These are phyloP conservation scores for Blastobotrys arbuscula DNA, from an alignment of 1,139 yeast species.

Conservation along the genomic window DNA sequence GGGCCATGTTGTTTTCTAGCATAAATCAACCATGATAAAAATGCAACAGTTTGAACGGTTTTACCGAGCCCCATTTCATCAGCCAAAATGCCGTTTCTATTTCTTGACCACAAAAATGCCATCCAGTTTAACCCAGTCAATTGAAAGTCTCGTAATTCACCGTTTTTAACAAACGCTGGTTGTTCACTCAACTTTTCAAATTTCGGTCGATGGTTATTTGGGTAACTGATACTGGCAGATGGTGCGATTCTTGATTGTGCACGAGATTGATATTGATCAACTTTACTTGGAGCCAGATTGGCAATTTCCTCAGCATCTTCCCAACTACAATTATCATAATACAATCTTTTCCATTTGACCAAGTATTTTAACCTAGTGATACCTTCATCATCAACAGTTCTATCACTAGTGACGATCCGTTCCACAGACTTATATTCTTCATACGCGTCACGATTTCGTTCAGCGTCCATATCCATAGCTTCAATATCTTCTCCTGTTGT, in stretches of 20 bases:
- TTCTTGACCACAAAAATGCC: constrained; percentile 98
- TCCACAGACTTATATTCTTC: constrained; percentile 83
- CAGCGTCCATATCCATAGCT: constrained; percentile 86
- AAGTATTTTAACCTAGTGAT: constrained; percentile 68
- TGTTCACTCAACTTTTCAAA: constrained; percentile 84
- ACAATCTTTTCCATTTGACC: constrained; percentile 89
- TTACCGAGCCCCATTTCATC: constrained; percentile 99
- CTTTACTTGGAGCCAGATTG: constrained; percentile 75
- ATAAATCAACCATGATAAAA: constrained; percentile 87
- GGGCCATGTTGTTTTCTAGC: constrained; percentile 97
- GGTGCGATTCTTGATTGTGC: constrained; percentile 83
- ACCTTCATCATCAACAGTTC: constrained; percentile 57
- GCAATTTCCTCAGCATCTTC: constrained; percentile 89
- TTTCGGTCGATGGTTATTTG: constrained; percentile 65
- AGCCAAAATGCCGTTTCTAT: constrained; percentile 95
- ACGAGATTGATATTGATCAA: constrained; percentile 75
- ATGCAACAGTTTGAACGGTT: constrained; percentile 94
- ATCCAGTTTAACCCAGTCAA: constrained; percentile 98
- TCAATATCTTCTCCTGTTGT: constrained; percentile 90
- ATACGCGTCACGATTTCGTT: constrained; percentile 75
- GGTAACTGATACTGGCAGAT: constrained; percentile 69
- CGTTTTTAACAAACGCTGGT: constrained; percentile 85
- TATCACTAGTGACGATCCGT: constrained; percentile 81
- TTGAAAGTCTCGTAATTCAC: constrained; percentile 94
- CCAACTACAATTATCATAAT: constrained; percentile 97